Conservation (phyloP, 495 filamentous ascomycete genomes). For the Terfezia claveryi region DNA sequence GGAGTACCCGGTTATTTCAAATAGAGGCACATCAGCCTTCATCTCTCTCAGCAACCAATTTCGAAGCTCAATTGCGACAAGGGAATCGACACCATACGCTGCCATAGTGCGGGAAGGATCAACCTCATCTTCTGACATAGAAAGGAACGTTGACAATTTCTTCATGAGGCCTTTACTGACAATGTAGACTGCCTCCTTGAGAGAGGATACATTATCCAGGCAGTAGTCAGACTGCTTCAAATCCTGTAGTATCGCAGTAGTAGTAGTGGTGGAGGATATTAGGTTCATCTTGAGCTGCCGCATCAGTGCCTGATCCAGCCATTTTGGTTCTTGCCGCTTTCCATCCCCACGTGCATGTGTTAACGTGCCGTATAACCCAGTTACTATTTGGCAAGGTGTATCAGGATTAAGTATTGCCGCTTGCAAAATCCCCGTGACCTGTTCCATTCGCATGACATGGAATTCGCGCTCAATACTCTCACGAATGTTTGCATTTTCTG, state of each 20-base stretch:
- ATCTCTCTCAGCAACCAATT: slow-evolving; percentile 30
- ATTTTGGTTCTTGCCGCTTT: slow-evolving; percentile 18
- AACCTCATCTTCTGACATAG: slow-evolving; percentile 31
- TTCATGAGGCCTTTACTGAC: slow-evolving; percentile 26
- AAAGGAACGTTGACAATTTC: slow-evolving; percentile 29
- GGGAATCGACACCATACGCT: slow-evolving; percentile 31
- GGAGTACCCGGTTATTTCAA: slow-evolving; percentile 22
- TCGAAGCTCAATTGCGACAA: slow-evolving; percentile 32
- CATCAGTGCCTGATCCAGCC: neutral
- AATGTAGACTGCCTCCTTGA: slow-evolving; percentile 24
- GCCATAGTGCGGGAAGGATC: slow-evolving; percentile 27
- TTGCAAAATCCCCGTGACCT: no score
- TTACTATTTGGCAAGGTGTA: no score
- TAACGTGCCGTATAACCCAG: slow-evolving; percentile 4
- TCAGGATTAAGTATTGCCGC: no score
- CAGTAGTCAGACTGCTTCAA: neutral
- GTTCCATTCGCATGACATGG: no score
- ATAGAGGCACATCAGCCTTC: slow-evolving; percentile 31
- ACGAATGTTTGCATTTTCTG: slow-evolving; percentile 15
- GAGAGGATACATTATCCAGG: neutral
- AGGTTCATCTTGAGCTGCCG: slow-evolving; percentile 6
- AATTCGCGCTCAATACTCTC: no score
- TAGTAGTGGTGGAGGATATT: slow-evolving; percentile 15
- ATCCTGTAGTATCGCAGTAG: neutral
- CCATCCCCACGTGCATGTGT: slow-evolving; percentile 15